Conservation (phyloP, 2,329 filamentous ascomycete genomes). For the Epichloe scottii region DNA sequence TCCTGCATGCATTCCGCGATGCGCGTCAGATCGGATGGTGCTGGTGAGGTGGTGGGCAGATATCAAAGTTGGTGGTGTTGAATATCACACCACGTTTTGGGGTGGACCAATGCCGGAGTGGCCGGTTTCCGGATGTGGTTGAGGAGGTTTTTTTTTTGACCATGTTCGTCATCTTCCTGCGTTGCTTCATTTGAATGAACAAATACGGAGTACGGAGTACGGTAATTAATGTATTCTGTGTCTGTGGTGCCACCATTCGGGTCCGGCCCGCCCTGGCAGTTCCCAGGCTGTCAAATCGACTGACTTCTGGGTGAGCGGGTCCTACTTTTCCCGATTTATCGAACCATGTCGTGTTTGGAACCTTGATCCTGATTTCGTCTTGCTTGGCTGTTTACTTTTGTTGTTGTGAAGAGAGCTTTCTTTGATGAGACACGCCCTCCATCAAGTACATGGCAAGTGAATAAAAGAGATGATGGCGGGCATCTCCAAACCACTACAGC, state of each 20-base stretch:
- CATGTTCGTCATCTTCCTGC: too few species aligned
- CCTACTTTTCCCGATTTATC: conserved; percentile 2
- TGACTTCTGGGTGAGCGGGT: background rate
- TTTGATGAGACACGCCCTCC: too few species aligned
- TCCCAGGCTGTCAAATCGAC: too few species aligned
- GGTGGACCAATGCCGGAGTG: background rate
- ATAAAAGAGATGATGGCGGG: background rate
- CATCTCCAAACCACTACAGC: too few species aligned
- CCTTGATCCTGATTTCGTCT: too few species aligned
- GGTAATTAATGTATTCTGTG: too few species aligned
- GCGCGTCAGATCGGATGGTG: background rate
- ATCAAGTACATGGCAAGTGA: background rate
- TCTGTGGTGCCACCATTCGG: background rate
- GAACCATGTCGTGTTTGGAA: background rate
- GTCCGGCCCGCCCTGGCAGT: background rate
- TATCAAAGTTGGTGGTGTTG: background rate
- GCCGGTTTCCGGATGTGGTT: background rate
- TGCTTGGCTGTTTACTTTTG: too few species aligned
- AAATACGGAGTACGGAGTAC: too few species aligned
- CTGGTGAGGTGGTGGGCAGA: conserved; percentile 4
- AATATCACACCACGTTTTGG: conserved; percentile 4
- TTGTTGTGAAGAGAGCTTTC: too few species aligned
- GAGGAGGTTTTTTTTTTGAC: too few species aligned
- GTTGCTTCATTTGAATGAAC: too few species aligned
- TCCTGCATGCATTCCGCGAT: too few species aligned